Base-by-base conservation (phyloP, 805 yeast genomes). In the Saturnispora dispora region DNA sequence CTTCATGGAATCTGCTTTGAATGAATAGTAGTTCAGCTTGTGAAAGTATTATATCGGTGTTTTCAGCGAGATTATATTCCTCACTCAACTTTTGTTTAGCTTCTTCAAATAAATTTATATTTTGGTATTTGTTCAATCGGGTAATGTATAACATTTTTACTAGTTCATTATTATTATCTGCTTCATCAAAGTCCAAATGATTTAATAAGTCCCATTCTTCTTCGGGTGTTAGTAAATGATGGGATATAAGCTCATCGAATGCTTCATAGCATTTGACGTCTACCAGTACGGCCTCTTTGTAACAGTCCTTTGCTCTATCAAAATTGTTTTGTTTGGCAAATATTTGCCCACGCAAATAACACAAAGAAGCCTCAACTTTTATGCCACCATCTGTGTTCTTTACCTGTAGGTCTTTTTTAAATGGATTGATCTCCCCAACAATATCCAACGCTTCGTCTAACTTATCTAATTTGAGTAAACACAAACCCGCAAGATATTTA, bases 191-290 rank as follows among this genome's bases (percentile, higher is more conserved):
- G 56, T 83, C 79, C 40, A 88, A 67, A 28, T 75, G 64, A 10
- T 76, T 70, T 9, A 89, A 64, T 36, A 93, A 75, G 36, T 83
- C 88, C 93, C 95, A 86, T 67, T 89, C 95, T 61, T 91, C 97
- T 17, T 71, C 66, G 0, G 97, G 96, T 0, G 93, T 78, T 67
- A 91, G 69, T 59, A 88, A 74, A 60, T 83, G 83, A 58, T 85
- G 84, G 42, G 76, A 69, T 1, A 86, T 76, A 47, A 91, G 74
- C 62, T 85, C 89, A 59, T 86, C 79, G 63, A 88, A 88, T 0
- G 98, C 97, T 58, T 91, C 99, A 64, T 73, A 91, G 66, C 97
- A 93, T 64, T 89, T 88, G 7, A 86, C 89, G 65, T 91, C 98
- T 2, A 87, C 88, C 57, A 79, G 58, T 0, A 90, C 81, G 1